Evolutionary conservation across 345 rosid genomes (phyloP).

Genomic region (Brassica cretica): DNA sequence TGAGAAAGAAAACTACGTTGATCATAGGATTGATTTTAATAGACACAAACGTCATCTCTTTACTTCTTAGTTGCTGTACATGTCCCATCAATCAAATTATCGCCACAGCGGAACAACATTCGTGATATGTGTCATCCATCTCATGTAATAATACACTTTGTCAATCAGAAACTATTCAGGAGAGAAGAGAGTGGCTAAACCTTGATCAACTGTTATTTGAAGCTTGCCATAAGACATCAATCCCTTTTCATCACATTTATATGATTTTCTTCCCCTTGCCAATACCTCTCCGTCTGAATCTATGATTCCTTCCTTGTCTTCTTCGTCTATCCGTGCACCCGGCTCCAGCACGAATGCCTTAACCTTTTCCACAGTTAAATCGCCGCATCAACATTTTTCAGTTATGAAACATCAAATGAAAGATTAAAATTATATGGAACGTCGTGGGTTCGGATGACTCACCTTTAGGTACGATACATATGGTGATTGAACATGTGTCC

Average conservation of each 20-base stretch:
- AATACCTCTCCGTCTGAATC: slow-evolving; percentile 93
- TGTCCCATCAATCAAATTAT: background rate
- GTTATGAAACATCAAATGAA: background rate
- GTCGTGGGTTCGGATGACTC: background rate
- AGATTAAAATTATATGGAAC: background rate
- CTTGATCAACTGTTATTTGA: slow-evolving; percentile 73
- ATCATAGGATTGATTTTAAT: background rate
- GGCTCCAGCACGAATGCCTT: slow-evolving; percentile 88
- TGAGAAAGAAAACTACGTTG: background rate
- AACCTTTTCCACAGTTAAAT: slow-evolving; percentile 47
- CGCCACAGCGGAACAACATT: background rate
- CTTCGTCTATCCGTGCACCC: slow-evolving; percentile 53
- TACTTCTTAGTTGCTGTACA: background rate
- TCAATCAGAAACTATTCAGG: slow-evolving; percentile 41
- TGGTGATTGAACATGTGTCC: slow-evolving; percentile 77
- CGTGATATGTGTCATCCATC: background rate
- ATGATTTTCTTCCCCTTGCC: slow-evolving; percentile 71
- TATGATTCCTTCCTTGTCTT: slow-evolving; percentile 78
- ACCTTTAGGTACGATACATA: slow-evolving; percentile 75
- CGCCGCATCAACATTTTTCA: background rate
- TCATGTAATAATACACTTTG: background rate
- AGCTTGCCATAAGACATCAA: slow-evolving; percentile 70
- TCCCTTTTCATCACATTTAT: slow-evolving; percentile 49
- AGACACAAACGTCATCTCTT: background rate
- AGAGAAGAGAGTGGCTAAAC: slow-evolving; percentile 80